Conservation (phyloP, 2,329 filamentous ascomycete species). For the Fusarium verrucosum region DNA sequence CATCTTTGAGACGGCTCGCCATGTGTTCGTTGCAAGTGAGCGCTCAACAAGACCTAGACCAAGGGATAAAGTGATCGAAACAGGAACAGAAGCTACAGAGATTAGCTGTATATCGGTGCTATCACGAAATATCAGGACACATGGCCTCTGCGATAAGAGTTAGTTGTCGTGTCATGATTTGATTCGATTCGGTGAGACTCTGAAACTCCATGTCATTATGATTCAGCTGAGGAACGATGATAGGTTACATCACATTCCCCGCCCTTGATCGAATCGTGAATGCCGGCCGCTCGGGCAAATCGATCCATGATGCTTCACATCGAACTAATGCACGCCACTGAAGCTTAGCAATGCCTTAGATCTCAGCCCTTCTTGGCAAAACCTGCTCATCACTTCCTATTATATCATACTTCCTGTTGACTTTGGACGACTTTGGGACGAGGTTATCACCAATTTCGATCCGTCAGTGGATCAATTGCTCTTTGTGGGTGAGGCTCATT, state of each 20-base stretch:
- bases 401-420: not conserved
- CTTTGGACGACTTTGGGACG: slow-evolving; percentile 11
- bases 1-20: slow-evolving; percentile 30
- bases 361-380: slow-evolving; percentile 15
- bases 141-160: not conserved
- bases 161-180: not conserved
- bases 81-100: not conserved
- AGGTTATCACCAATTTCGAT: slow-evolving; percentile 9
- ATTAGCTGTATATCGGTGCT: slow-evolving; percentile 11
- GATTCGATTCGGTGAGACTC: no score
- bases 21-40: slow-evolving; percentile 1
- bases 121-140: not conserved
- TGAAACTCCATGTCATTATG: slow-evolving; percentile 10
- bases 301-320: slow-evolving; percentile 27
- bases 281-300: not conserved
- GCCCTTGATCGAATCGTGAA: not conserved
- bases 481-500: not conserved
- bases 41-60: not conserved
- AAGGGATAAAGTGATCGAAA: not conserved
- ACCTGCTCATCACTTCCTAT: slow-evolving; percentile 19
- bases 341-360: slow-evolving; percentile 23
- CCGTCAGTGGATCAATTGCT: slow-evolving; percentile 1
- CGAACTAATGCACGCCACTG: not conserved
- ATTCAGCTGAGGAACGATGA: not conserved
- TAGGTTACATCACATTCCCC: slow-evolving; percentile 5